Evolutionary conservation across 2,329 filamentous ascomycete species (phyloP), one percentile per base, ranked within the genome.

Genomic region (Pseudocercospora eumusae): DNA sequence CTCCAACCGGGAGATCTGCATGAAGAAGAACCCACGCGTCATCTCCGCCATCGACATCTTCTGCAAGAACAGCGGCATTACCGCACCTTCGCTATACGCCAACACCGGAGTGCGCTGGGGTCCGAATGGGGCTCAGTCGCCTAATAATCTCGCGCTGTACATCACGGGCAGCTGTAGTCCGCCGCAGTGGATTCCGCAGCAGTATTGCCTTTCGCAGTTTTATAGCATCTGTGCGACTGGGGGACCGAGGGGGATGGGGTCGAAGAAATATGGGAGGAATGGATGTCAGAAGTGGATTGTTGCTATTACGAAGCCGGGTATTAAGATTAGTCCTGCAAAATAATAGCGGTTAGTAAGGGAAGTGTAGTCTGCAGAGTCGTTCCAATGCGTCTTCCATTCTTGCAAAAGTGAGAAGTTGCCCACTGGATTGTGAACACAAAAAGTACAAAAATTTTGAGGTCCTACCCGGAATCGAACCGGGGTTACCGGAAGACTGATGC

Each of bases 401-500:
- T n/a, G n/a, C n/a, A n/a, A n/a, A n/a, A n/a, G n/a, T n/a, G n/a
- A n/a, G n/a, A n/a, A n/a, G n/a, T n/a, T n/a, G n/a, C n/a, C n/a
- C n/a, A n/a, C n/a, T n/a, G n/a, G n/a, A n/a, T n/a, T n/a, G n/a
- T n/a, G n/a, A n/a, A n/a, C n/a, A n/a, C n/a, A n/a, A n/a, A n/a
- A n/a, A n/a, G n/a, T n/a, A n/a, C n/a, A n/a, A n/a, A n/a, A n/a
- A n/a, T n/a, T n/a, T n/a, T n/a, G n/a, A 28, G 27, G 27, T 28
- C 27, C 15, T 31, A 28, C 18, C 33, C 33, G 49, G 40, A 56
- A 50, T 52, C n/a, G 57, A 60, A 4, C 88, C 88, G 0, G 89
- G 89, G 71, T 65, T 59, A 70, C 88, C 88, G 64, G 91, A 91
- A 0, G n/a, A n/a, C 25, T 28, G 27, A 28, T 28, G 7, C n/a